Evolutionary conservation across 2,329 filamentous ascomycete genomes (phyloP), one percentile per base, ranked within the genome.

Genomic region (Metarhizium album): DNA sequence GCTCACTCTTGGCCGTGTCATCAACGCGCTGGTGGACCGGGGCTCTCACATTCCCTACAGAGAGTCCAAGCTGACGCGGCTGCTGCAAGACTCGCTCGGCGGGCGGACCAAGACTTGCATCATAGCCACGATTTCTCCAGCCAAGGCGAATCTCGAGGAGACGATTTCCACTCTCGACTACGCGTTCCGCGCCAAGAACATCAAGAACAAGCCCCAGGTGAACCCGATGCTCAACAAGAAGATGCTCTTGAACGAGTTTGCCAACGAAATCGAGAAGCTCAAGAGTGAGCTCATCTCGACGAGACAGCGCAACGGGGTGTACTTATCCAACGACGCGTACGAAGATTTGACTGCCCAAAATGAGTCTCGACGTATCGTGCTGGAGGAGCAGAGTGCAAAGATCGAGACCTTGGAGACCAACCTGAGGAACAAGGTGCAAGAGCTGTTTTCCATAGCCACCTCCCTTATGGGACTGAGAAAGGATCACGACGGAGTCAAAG

Each of bases 101-200:
- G 93, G 93, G 3, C 82, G 86, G 48, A 98, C 94, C 1, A 98
- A 98, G 65, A 98, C 93, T 0, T 98, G 93, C 72, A 98, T 98
- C 58, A 97, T 98, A 62, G 93, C 93, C 5, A 98, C 93, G 0
- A 79, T 98, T 40, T 97, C 93, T 2, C 90, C 93, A 1, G 89
- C 90, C 7, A 94, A 93, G 67, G 90, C 85, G 68, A 98, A 97
- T 60, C 74, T 98, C 1, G 93, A 98, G 63, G 93, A 98, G 68
- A 98, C 94, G 0, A 97, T 98, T 53, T 97, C 93, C 0, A 98
- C 94, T 0, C 77, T 98, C 2, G 93, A 98, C 66, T 98, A 98
- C 64, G 94, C 93, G 11, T 97, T 97, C 70, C 82, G 93, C 45
- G 93, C 93, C 16, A 98, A 98, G 74, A 97, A 98, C 59, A 98